These are phyloP conservation scores for Kwoniella sp. DNA, from an alignment of 768 basidiomycete species.

Conservation along the genomic window DNA sequence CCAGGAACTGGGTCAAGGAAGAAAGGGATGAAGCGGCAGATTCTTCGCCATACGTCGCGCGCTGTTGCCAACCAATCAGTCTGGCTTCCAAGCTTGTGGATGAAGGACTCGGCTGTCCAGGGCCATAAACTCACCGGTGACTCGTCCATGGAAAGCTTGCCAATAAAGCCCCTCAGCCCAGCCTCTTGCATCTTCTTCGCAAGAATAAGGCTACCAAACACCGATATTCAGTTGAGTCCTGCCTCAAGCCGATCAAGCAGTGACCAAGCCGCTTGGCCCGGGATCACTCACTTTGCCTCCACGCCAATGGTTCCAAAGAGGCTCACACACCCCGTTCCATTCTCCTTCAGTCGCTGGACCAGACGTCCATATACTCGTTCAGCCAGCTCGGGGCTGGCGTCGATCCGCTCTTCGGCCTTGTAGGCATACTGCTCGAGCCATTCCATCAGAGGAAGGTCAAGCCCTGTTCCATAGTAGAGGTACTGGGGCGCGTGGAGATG, in stretches of 20 bases:
- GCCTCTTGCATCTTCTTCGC: conserved; percentile 67
- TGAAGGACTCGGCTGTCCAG: too few species aligned
- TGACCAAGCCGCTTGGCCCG: not conserved
- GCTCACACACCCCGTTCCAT: conserved; percentile 71
- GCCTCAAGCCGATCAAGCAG: too few species aligned
- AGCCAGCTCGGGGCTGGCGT: conserved; percentile 61
- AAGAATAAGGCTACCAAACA: conserved; percentile 78
- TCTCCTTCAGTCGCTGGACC: conserved; percentile 62
- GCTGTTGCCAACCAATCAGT: too few species aligned
- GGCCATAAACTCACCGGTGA: conserved; percentile 53
- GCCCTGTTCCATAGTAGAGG: conserved; percentile 77
- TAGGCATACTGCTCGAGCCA: conserved; percentile 81
- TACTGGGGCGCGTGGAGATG: conserved; percentile 88
- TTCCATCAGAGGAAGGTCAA: conserved; percentile 76
- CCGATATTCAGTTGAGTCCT: too few species aligned
- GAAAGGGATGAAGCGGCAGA: conserved; percentile 54
- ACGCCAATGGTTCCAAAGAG: conserved; percentile 79
- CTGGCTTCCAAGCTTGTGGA: not conserved
- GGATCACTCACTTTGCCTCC: conserved; percentile 66
- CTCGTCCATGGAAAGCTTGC: conserved; percentile 85
- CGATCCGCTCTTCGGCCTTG: conserved; percentile 72
- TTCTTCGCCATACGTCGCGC: conserved; percentile 65
- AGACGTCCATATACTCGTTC: conserved; percentile 64
- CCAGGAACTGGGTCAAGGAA: conserved; percentile 60
- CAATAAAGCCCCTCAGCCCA: conserved; percentile 76